These are phyloP conservation scores for Glycine latifolia DNA, from an alignment of 306 rosid species.

Conservation along the genomic window DNA sequence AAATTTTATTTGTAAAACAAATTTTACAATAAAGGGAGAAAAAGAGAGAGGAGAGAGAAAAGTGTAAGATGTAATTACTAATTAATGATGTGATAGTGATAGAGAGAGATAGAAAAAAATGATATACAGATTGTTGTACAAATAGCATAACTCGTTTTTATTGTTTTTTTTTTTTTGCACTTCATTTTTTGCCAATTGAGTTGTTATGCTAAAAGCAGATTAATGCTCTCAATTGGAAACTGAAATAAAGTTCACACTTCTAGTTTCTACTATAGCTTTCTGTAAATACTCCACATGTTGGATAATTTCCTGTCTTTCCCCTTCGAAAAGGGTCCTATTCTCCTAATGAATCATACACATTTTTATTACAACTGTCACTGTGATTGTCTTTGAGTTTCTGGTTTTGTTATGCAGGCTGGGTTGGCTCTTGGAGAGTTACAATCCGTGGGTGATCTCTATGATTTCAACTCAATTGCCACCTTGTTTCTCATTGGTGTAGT, in stretches of 20 bases:
- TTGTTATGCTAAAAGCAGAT: not conserved
- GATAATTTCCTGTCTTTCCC: not conserved
- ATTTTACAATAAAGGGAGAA: not conserved
- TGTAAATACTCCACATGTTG: slow-evolving; percentile 10
- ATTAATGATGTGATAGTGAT: not conserved
- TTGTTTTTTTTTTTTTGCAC: slow-evolving; percentile 1
- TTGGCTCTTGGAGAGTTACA: slow-evolving; percentile 88
- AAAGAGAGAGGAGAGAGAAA: not conserved
- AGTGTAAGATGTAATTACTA: not conserved
- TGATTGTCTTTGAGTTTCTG: not conserved
- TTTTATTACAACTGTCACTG: not conserved
- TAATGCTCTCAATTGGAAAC: not conserved
- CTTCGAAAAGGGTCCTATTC: not conserved
- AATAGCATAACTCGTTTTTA: not conserved
- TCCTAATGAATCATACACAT: not conserved
- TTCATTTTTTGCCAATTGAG: slow-evolving; percentile 29
- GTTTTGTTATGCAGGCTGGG: slow-evolving; percentile 75
- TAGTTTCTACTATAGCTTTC: not conserved
- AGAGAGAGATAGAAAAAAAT: not conserved
- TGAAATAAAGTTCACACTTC: slow-evolving; percentile 8
- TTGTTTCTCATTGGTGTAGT: slow-evolving; percentile 84
- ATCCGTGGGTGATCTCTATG: slow-evolving; percentile 88
- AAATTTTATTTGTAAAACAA: no score
- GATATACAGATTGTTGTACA: not conserved
- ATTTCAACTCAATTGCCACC: slow-evolving; percentile 92